phyloP scores from a whole-genome alignment of 2,329 filamentous ascomycete species.

The Verticillium longisporum region DNA sequence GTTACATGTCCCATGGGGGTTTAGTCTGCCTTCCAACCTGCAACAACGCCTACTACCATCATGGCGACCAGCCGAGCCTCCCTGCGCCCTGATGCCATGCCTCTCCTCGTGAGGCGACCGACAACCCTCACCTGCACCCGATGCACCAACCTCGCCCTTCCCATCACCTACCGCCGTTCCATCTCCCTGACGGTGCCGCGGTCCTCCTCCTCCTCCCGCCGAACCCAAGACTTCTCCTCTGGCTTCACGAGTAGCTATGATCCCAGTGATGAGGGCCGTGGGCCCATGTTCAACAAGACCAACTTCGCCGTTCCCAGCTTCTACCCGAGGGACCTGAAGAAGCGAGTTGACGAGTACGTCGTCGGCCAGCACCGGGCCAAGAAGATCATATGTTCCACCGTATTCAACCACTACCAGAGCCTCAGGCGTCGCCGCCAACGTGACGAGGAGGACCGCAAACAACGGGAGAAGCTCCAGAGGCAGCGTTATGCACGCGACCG shows the following conservation, averaged over 20 bases:
- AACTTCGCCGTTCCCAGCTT: constrained; percentile 55
- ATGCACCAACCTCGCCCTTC: constrained; percentile 15
- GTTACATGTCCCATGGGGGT: not conserved
- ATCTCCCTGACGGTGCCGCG: not conserved
- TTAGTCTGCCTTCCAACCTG: not conserved
- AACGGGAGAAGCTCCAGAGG: constrained; percentile 59
- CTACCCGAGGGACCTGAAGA: constrained; percentile 68
- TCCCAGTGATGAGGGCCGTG: constrained; percentile 42
- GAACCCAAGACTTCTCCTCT: constrained; percentile 45
- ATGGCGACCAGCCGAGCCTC: not conserved
- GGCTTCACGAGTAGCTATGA: constrained; percentile 56
- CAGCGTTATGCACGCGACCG: constrained; percentile 67
- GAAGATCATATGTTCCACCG: constrained; percentile 84
- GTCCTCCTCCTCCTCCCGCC: constrained; percentile 14
- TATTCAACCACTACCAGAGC: constrained; percentile 95
- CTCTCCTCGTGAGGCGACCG: constrained; percentile 7
- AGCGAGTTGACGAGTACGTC: constrained; percentile 90
- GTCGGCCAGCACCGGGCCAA: constrained; percentile 94
- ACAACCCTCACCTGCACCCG: constrained; percentile 7
- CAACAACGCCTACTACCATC: not conserved
- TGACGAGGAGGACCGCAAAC: constrained; percentile 56
- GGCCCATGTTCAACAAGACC: constrained; percentile 53
- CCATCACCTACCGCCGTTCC: constrained; percentile 17
- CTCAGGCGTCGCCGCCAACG: constrained; percentile 72
- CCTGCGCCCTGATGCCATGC: constrained; percentile 1